Conservation (phyloP, 2,329 filamentous ascomycete genomes). For the Chalara sp. region DNA sequence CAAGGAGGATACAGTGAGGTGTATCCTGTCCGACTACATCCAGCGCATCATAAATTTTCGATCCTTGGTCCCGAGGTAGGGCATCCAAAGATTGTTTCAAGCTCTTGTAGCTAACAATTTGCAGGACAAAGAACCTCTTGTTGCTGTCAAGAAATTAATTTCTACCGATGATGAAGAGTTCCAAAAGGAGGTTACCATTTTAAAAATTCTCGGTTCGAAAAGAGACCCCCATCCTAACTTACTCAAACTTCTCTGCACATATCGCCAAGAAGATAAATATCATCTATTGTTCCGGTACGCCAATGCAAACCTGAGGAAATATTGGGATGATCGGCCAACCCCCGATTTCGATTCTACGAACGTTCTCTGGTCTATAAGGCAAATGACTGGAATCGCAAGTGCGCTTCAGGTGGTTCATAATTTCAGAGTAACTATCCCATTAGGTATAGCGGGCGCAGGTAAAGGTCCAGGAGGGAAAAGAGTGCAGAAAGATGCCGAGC, state of each 20-base stretch:
- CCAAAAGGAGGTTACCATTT: conserved; percentile 7
- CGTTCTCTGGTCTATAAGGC: conserved; percentile 21
- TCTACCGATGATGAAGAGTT: conserved; percentile 9
- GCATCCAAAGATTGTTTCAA: background rate
- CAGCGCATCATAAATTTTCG: conserved; percentile 15
- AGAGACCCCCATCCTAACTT: conserved; percentile 15
- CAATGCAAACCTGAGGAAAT: conserved; percentile 18
- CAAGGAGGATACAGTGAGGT: conserved; percentile 16
- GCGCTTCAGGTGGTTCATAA: conserved; percentile 21
- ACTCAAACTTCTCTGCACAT: conserved; percentile 24
- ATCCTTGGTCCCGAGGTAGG: background rate
- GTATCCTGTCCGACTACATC: conserved; percentile 11
- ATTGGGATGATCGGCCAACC: conserved; percentile 15
- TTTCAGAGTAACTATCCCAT: conserved; percentile 8
- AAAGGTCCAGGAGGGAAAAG: conserved; percentile 1
- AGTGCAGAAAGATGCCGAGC: background rate
- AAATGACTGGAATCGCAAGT: conserved; percentile 22
- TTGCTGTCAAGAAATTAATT: conserved; percentile 14
- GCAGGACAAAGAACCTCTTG: conserved; percentile 11
- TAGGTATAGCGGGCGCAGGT: background rate
- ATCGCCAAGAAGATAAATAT: conserved; percentile 11
- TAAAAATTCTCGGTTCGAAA: conserved; percentile 6
- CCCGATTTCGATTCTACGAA: conserved; percentile 9
- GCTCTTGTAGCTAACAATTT: background rate
- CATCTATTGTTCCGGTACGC: conserved; percentile 26